A percentile compares a stretch with the other conserved stretches of the same genome.
phyloP scores from a whole-genome alignment of 139 green algal genomes.

The Eudorina sp. region DNA sequence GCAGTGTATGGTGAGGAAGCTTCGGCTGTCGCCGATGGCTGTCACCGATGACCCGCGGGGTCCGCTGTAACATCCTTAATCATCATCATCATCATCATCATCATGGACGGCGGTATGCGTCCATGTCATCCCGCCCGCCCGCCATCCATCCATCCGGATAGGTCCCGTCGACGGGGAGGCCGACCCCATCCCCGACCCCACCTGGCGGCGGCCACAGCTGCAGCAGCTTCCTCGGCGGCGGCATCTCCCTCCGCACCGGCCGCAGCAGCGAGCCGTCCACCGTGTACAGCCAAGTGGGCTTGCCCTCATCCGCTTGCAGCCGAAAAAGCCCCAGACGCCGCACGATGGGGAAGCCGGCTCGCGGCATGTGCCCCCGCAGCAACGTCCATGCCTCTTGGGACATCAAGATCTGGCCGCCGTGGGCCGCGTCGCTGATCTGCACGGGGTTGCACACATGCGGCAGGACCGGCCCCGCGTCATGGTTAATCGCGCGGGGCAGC shows the following conservation, averaged over 20 bases:
- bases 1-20: too few species aligned
- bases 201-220: conserved; percentile 46
- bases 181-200: neutral
- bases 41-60: too few species aligned
- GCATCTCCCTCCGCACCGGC: conserved; percentile 14
- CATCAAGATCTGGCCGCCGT: conserved; percentile 82
- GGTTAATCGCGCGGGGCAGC: too few species aligned
- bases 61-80: too few species aligned
- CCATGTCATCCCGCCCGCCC: too few species aligned
- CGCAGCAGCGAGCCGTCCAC: conserved; percentile 33
- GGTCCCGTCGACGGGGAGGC: too few species aligned
- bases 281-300: conserved; percentile 48
- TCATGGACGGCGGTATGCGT: too few species aligned
- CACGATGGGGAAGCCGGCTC: conserved; percentile 82
- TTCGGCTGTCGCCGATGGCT: too few species aligned
- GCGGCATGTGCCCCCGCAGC: conserved; percentile 75
- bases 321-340: conserved; percentile 80
- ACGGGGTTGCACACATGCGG: too few species aligned
- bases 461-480: too few species aligned
- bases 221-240: conserved; percentile 35
- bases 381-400: conserved; percentile 72
- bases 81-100: too few species aligned
- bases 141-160: too few species aligned
- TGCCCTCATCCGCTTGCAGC: conserved; percentile 54
- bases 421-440: conserved; percentile 72